Conservation (phyloP, 441 rosid species). For the Arabidopsis lyrata region DNA sequence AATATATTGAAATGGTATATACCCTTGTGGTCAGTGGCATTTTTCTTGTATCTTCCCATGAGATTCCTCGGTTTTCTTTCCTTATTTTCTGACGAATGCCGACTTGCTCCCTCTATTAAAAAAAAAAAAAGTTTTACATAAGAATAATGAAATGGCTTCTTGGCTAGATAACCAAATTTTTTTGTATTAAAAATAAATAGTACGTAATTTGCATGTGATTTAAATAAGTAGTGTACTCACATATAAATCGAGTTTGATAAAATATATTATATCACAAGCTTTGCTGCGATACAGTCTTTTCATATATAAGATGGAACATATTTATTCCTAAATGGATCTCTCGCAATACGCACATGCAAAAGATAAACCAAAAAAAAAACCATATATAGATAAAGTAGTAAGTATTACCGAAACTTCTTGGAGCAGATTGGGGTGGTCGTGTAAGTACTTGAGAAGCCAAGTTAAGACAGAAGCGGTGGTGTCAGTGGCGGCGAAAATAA, state of each 20-base stretch:
- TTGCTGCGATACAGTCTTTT: background rate
- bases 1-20: conserved; percentile 20
- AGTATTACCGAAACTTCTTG: conserved; percentile 75
- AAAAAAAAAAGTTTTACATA: background rate
- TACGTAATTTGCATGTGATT: no score
- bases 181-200: no score
- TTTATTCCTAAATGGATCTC: background rate
- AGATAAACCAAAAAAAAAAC: background rate
- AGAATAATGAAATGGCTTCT: background rate
- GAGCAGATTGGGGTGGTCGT: conserved; percentile 62
- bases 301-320: background rate
- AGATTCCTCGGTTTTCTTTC: conserved; percentile 64
- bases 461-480: conserved; percentile 90
- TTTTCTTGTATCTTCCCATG: conserved; percentile 89
- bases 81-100: conserved; percentile 54
- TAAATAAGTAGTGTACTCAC: no score
- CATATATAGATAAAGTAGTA: background rate
- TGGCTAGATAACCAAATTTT: background rate
- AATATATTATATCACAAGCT: background rate
- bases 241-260: no score
- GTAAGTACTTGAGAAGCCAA: conserved; percentile 86
- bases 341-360: background rate
- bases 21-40: conserved; percentile 89
- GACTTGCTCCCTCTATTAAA: conserved; percentile 70
- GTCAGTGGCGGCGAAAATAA: conserved; percentile 92